Evolutionary conservation across 2,329 filamentous ascomycete species (phyloP).

Genomic region (Xylariales sp.): DNA sequence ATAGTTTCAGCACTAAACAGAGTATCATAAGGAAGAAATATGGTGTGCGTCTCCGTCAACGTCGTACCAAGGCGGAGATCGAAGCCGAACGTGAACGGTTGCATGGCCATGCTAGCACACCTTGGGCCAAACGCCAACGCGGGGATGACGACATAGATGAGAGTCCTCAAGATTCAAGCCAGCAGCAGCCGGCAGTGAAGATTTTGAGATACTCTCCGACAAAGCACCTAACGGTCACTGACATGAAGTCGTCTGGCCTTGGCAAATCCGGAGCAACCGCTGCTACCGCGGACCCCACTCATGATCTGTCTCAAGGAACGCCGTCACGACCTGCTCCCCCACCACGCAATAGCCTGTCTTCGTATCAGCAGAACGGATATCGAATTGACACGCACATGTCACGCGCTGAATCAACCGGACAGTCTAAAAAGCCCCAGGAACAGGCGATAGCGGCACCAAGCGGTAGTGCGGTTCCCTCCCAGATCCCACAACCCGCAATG

Average conservation of each 20-base stretch:
- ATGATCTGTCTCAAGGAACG: conserved; percentile 4
- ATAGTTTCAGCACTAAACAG: conserved; percentile 51
- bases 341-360: conserved; percentile 18
- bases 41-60: conserved; percentile 48
- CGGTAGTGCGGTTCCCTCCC: background rate
- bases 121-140: conserved; percentile 19
- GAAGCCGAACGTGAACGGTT: conserved; percentile 36
- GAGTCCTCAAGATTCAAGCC: background rate
- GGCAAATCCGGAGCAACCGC: conserved; percentile 21
- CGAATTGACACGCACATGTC: conserved; percentile 21
- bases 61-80: conserved; percentile 43
- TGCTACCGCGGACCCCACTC: conserved; percentile 18
- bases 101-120: conserved; percentile 24
- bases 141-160: conserved; percentile 11
- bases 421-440: conserved; percentile 7
- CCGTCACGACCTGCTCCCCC: background rate
- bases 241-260: conserved; percentile 20
- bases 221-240: conserved; percentile 18
- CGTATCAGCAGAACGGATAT: conserved; percentile 23
- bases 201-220: conserved; percentile 7
- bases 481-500: background rate
- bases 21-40: conserved; percentile 54
- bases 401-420: conserved; percentile 3
- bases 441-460: conserved; percentile 3
- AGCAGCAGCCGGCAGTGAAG: background rate